Evolutionary conservation across 164 flowering plant genomes (phyloP).

Genomic region (Platanus orientalis): DNA sequence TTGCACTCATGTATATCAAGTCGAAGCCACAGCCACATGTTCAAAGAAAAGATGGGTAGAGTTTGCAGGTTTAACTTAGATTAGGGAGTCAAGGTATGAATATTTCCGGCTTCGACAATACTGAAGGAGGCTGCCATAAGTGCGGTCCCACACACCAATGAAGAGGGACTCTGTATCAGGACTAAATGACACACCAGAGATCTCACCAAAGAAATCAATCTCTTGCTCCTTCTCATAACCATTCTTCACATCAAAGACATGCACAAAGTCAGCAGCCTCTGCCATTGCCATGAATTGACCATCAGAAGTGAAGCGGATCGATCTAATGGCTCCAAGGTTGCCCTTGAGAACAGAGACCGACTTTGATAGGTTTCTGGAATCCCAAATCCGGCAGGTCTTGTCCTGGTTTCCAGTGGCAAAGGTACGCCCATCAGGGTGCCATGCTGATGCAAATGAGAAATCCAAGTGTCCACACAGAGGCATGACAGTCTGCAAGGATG

Average conservation of each 20-base stretch:
- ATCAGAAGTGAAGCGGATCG: conserved; percentile 81
- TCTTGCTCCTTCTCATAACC: conserved; percentile 78
- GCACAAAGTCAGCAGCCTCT: conserved; percentile 96
- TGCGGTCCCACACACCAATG: conserved; percentile 91
- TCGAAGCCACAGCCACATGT: no score
- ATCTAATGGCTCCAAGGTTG: conserved; percentile 87
- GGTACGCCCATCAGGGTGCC: conserved; percentile 83
- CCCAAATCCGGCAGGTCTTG: conserved; percentile 96
- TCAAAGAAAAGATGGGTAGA: no score
- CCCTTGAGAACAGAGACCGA: conserved; percentile 75
- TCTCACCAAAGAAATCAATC: conserved; percentile 94
- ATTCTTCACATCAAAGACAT: conserved; percentile 59
- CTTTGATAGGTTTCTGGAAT: conserved; percentile 58
- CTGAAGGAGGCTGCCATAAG: conserved; percentile 88
- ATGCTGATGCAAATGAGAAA: conserved; percentile 94
- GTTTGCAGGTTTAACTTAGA: no score
- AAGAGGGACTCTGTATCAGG: conserved; percentile 90
- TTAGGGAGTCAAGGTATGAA: conserved; percentile 52
- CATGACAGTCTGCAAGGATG: conserved; percentile 40
- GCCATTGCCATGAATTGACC: conserved; percentile 89
- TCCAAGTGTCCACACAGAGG: conserved; percentile 73
- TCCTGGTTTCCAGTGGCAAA: conserved; percentile 98
- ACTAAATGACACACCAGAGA: conserved; percentile 86
- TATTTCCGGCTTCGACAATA: conserved; percentile 47
- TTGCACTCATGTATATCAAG: no score